Conservation (phyloP, 2,329 filamentous ascomycete genomes). For the Metarhizium rileyi region DNA sequence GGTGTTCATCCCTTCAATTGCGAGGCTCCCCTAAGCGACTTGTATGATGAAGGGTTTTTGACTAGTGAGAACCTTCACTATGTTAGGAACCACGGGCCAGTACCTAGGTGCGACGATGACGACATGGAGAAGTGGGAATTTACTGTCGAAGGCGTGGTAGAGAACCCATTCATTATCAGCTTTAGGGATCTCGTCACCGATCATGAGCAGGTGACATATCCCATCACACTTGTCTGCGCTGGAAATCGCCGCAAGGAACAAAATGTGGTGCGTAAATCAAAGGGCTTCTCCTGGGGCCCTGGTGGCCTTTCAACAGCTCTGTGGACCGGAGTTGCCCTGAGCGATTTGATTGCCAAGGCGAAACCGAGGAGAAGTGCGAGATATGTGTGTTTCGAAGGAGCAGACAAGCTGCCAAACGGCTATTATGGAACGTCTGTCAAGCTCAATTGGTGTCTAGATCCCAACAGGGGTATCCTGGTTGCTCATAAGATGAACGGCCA, state of each 20-base stretch:
- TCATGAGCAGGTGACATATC: constrained; percentile 75
- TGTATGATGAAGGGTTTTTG: constrained; percentile 75
- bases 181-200: constrained; percentile 62
- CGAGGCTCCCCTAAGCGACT: constrained; percentile 68
- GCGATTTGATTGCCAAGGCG: constrained; percentile 59
- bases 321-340: constrained; percentile 74
- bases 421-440: constrained; percentile 84
- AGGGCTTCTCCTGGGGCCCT: constrained; percentile 90
- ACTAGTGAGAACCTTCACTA: constrained; percentile 85
- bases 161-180: constrained; percentile 62
- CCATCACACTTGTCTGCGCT: constrained; percentile 82
- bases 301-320: constrained; percentile 79
- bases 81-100: constrained; percentile 80
- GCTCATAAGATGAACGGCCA: constrained; percentile 90
- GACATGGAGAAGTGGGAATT: constrained; percentile 74
- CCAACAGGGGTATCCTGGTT: constrained; percentile 74
- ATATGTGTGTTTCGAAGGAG: constrained; percentile 87
- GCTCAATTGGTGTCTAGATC: constrained; percentile 79
- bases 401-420: constrained; percentile 79
- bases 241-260: constrained; percentile 90
- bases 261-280: constrained; percentile 80
- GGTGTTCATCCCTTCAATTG: constrained; percentile 88
- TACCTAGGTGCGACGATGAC: constrained; percentile 64
- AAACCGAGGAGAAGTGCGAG: constrained; percentile 59
- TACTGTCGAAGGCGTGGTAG: constrained; percentile 73